These are phyloP conservation scores for Sporodiniella umbellata DNA, from an alignment of 371 early-diverging fungal species.

Conservation along the genomic window DNA sequence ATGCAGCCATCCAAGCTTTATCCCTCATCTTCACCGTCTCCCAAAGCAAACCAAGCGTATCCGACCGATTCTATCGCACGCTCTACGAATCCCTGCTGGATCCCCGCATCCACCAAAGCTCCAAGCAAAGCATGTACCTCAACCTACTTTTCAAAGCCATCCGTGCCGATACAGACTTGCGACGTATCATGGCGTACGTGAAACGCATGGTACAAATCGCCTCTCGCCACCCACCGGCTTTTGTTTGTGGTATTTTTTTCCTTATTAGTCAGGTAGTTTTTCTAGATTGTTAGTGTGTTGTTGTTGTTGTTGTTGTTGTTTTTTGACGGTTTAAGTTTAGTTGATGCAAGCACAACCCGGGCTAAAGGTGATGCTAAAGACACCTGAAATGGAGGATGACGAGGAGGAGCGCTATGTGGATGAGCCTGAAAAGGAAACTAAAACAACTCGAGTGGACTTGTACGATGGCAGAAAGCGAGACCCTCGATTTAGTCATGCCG, in stretches of 20 bases:
- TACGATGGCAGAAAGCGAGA: conserved; percentile 90
- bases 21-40: conserved; percentile 83
- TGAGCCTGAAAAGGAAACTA: conserved; percentile 18
- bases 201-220: conserved; percentile 88
- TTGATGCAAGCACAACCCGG: conserved; percentile 44
- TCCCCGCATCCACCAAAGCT: conserved; percentile 69
- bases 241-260: conserved; percentile 83
- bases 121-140: conserved; percentile 91
- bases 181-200: conserved; percentile 79
- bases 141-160: conserved; percentile 88
- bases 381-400: conserved; percentile 72
- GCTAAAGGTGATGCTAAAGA: conserved; percentile 57
- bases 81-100: conserved; percentile 89
- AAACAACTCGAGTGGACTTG: conserved; percentile 9
- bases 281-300: too few relatives aligned
- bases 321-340: conserved; percentile 5
- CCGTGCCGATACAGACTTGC: conserved; percentile 67
- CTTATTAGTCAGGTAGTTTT: conserved; percentile 70
- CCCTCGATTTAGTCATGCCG: conserved; percentile 82
- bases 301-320: too few relatives aligned
- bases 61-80: conserved; percentile 87
- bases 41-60: conserved; percentile 42
- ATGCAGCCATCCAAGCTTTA: conserved; percentile 89
- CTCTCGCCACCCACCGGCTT: conserved; percentile 73
- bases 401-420: conserved; percentile 60